Conservation (phyloP, 257 asterid species). For the Solanum megistacrolobum region DNA sequence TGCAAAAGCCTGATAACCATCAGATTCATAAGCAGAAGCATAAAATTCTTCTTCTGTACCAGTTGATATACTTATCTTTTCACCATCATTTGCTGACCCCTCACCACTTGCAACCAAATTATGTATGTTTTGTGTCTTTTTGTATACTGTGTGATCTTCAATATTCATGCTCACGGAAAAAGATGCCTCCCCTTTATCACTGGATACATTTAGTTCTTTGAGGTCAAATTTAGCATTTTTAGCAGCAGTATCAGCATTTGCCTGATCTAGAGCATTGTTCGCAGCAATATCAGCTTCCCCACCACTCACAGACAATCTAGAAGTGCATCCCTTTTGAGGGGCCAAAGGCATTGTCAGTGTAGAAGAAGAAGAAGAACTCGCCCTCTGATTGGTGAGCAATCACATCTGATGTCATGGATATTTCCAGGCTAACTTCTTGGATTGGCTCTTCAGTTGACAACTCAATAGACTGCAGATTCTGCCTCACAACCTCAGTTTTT, state of each 20-base stretch:
- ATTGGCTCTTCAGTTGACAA: background rate
- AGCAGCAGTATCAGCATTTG: constrained; percentile 10
- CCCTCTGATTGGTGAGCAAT: background rate
- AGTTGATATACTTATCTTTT: constrained; percentile 27
- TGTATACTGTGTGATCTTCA: constrained; percentile 11
- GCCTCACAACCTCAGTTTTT: constrained; percentile 36
- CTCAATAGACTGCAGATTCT: background rate
- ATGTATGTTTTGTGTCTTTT: constrained; percentile 15
- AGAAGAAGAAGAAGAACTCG: constrained; percentile 23
- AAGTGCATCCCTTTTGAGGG: constrained; percentile 29
- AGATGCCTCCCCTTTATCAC: constrained; percentile 1
- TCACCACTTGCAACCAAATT: constrained; percentile 20
- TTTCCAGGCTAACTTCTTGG: background rate
- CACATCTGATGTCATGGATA: constrained; percentile 5
- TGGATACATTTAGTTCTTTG: constrained; percentile 14
- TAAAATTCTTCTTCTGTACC: constrained; percentile 39
- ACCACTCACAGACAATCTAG: constrained; percentile 4
- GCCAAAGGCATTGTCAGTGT: constrained; percentile 30
- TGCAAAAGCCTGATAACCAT: constrained; percentile 24
- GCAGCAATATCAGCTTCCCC: background rate
- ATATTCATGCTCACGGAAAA: constrained; percentile 8
- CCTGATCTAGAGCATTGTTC: constrained; percentile 8
- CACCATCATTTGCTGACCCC: constrained; percentile 29
- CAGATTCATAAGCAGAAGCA: constrained; percentile 49
- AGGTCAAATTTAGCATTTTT: constrained; percentile 9